Percentiles rank a stretch among this genome's conserved stretches.
Evolutionary conservation across 345 rosid species (phyloP).

Genomic region (Dimocarpus longan): DNA sequence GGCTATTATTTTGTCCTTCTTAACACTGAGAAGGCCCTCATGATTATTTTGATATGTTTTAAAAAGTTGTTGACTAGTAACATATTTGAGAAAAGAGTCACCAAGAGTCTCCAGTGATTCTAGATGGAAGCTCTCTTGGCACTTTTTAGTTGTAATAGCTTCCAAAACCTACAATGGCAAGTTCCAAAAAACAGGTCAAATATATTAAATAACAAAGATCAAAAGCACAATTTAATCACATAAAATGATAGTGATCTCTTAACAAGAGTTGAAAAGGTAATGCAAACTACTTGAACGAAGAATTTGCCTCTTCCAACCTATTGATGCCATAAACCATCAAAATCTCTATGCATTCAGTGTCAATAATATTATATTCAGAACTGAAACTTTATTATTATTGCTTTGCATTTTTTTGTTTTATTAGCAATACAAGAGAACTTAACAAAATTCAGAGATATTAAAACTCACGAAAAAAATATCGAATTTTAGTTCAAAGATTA

Average conservation of each 20-base stretch:
- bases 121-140: conserved; percentile 77
- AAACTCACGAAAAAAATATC: too few species aligned
- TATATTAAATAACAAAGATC: not conserved
- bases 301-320: not conserved
- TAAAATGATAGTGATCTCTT: not conserved
- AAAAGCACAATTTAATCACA: not conserved
- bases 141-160: conserved; percentile 81
- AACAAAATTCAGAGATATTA: too few species aligned
- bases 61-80: conserved; percentile 72
- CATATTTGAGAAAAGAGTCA: conserved; percentile 90
- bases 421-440: too few species aligned
- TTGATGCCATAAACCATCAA: too few species aligned
- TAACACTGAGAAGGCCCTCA: conserved; percentile 79
- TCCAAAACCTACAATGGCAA: conserved; percentile 63
- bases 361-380: too few species aligned
- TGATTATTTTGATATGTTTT: conserved; percentile 50
- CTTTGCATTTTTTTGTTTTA: too few species aligned
- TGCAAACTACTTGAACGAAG: not conserved
- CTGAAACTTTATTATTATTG: too few species aligned
- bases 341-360: too few species aligned
- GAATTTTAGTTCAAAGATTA: too few species aligned
- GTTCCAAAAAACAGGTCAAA: not conserved
- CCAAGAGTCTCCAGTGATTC: conserved; percentile 96
- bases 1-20: conserved; percentile 59
- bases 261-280: not conserved